phyloP scores from a whole-genome alignment of 768 basidiomycete genomes.

The Mycena belliarum region DNA sequence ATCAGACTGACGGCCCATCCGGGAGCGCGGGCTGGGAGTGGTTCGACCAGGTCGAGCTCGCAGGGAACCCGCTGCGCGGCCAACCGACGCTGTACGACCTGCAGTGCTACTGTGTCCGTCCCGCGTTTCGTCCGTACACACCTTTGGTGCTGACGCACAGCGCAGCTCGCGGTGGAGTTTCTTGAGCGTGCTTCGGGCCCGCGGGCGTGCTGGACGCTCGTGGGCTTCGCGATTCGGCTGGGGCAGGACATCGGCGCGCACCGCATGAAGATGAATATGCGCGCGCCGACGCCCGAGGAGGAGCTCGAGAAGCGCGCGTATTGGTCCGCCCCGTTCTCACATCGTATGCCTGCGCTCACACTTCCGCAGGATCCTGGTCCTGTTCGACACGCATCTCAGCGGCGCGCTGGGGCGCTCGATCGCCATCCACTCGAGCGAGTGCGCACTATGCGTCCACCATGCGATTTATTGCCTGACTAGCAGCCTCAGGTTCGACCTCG shows the following conservation, averaged over 20 bases:
- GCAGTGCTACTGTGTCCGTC: constrained; percentile 37
- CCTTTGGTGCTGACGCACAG: too few species aligned
- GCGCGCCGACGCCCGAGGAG: constrained; percentile 34
- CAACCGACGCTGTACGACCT: constrained; percentile 40
- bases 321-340: constrained; percentile 20
- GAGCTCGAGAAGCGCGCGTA: constrained; percentile 53
- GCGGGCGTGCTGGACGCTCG: constrained; percentile 8
- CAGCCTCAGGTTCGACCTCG: constrained; percentile 9
- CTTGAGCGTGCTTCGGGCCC: constrained; percentile 8
- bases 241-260: constrained; percentile 30
- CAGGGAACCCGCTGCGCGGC: constrained; percentile 30
- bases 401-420: constrained; percentile 10
- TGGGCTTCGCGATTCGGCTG: not conserved
- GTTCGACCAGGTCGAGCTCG: constrained; percentile 37
- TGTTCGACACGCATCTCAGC: constrained; percentile 14
- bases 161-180: constrained; percentile 8
- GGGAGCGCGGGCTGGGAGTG: constrained; percentile 41
- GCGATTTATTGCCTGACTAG: too few species aligned
- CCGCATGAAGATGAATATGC: constrained; percentile 27
- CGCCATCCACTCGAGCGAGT: constrained; percentile 13
- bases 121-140: constrained; percentile 19
- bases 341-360: not conserved
- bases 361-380: constrained; percentile 22
- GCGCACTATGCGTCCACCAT: not conserved
- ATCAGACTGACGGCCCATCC: constrained; percentile 31